Evolutionary conservation across 768 basidiomycete species (phyloP), one percentile per base, ranked within the genome.

Genomic region (Pulveroboletus frians): DNA sequence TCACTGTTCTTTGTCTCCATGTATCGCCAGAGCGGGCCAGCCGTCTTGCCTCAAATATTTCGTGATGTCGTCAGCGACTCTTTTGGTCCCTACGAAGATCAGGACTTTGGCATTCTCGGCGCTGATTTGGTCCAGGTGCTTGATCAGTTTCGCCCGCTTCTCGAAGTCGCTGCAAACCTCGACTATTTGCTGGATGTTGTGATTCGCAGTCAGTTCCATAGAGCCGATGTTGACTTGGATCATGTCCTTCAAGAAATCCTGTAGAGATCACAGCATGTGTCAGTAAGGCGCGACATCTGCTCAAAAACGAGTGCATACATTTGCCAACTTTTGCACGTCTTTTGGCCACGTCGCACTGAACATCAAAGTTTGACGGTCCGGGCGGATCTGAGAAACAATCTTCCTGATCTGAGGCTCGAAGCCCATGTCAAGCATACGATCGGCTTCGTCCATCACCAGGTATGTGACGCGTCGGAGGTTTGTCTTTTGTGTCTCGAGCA

Each of bases 341-440:
- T 97, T 98, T 13, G 96, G 96, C 96, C 96, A 99, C 7, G 96
- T 99, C 11, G 96, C 96, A 46, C 92, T 96, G 77, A 99, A 99
- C 85, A 99, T 96, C 57, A 98, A 79, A 1, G 96, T 99, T 66
- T 99, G 96, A 62, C 96, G 83, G 74, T 99, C 96, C 37, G 96
- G 96, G 35, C 96, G 84, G 63, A 99, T 94, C 70, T 99, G 96
- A 58, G 85, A 76, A 57, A 98, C 90, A 56, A 99, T 97, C 74
- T 98, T 98, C 65, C 94, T 80, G 66, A 99, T 98, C 69, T 99
- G 96, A 46, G 96, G 96, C 73, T 99, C 96, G 74, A 99, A 99
- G 77, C 96, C 96, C 96, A 99, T 99, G 76, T 99, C 96, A 55
- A 99, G 80, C 96, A 99, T 99, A 64, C 96, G 91, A 75, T 99